phyloP scores from a whole-genome alignment of 2,329 filamentous ascomycete genomes.

The Xylariaceae sp. region DNA sequence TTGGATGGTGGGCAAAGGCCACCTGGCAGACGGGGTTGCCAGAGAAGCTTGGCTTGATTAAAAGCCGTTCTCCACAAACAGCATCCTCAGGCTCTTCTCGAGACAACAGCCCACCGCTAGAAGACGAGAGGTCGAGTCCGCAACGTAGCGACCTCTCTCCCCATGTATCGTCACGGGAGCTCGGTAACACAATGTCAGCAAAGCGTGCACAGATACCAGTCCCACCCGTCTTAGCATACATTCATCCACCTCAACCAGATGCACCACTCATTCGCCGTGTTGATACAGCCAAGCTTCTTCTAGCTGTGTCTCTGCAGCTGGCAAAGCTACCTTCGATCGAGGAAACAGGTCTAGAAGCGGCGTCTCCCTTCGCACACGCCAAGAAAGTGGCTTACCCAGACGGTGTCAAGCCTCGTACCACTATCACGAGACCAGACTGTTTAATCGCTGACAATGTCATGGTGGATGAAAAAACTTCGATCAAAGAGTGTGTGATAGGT shows the following conservation, averaged over 20 bases:
- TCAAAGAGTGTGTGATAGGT: conserved; percentile 88
- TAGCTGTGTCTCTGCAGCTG: conserved; percentile 77
- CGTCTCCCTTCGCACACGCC: conserved; percentile 72
- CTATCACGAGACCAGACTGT: conserved; percentile 76
- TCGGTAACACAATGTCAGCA: conserved; percentile 22
- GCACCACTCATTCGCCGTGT: conserved; percentile 77
- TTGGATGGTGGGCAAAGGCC: conserved; percentile 94
- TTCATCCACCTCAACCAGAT: conserved; percentile 59
- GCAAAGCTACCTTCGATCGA: conserved; percentile 76
- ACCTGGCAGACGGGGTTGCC: conserved; percentile 81
- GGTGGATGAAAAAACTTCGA: conserved; percentile 82
- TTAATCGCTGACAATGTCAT: conserved; percentile 85
- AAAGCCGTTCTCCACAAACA: conserved; percentile 40
- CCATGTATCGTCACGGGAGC: conserved; percentile 17
- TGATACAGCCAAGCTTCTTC: conserved; percentile 78
- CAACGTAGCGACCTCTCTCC: conserved; percentile 20
- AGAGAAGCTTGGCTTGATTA: conserved; percentile 69
- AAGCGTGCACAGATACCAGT: conserved; percentile 37
- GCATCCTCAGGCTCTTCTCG: conserved; percentile 34
- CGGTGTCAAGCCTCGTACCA: conserved; percentile 74
- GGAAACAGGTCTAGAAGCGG: conserved; percentile 52
- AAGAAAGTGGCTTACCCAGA: conserved; percentile 81
- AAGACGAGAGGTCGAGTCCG: conserved; percentile 17
- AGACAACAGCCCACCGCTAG: conserved; percentile 13
- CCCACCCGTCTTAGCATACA: conserved; percentile 75